A percentile compares a stretch with the other conserved stretches of the same genome.
These are phyloP conservation scores for Saccharomycopsis javanensis DNA, from an alignment of 805 yeast species.

Conservation along the genomic window DNA sequence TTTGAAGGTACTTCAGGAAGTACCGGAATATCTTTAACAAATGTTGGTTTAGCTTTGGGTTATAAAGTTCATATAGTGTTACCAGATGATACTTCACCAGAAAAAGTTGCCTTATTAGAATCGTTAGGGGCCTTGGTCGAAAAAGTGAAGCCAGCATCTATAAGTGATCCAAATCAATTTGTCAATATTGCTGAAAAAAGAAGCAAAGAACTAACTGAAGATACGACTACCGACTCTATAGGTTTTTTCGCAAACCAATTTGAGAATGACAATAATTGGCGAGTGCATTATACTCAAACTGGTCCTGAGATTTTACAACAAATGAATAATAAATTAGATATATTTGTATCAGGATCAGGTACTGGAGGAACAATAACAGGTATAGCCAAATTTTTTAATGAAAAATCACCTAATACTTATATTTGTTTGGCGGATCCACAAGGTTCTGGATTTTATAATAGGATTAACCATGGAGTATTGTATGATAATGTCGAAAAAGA, in stretches of 20 bases:
- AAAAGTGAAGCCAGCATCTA: slow-evolving; percentile 88
- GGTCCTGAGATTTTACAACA: slow-evolving; percentile 91
- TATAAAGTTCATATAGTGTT: slow-evolving; percentile 87
- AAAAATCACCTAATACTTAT: slow-evolving; percentile 30
- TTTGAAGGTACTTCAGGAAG: slow-evolving; percentile 97
- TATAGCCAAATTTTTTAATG: slow-evolving; percentile 65
- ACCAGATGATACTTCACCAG: slow-evolving; percentile 87
- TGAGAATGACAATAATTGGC: slow-evolving; percentile 89
- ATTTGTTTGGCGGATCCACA: slow-evolving; percentile 88
- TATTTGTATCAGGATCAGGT: slow-evolving; percentile 86
- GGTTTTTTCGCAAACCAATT: slow-evolving; percentile 94
- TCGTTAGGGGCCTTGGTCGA: slow-evolving; percentile 76
- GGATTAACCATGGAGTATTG: slow-evolving; percentile 88
- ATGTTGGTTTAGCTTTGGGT: slow-evolving; percentile 82
- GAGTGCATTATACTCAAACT: slow-evolving; percentile 67
- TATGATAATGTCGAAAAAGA: slow-evolving; percentile 81
- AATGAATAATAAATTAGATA: slow-evolving; percentile 47
- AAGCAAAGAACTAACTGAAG: slow-evolving; percentile 39
- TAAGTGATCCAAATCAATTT: slow-evolving; percentile 87
- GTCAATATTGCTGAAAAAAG: slow-evolving; percentile 76
- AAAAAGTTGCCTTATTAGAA: slow-evolving; percentile 61
- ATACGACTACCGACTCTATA: slow-evolving; percentile 29
- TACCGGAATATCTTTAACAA: slow-evolving; percentile 89
- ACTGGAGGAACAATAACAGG: slow-evolving; percentile 98
- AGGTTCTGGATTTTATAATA: slow-evolving; percentile 83